These are phyloP conservation scores for Coemansia sp. DNA, from an alignment of 192 early-diverging fungal genomes.

Conservation along the genomic window DNA sequence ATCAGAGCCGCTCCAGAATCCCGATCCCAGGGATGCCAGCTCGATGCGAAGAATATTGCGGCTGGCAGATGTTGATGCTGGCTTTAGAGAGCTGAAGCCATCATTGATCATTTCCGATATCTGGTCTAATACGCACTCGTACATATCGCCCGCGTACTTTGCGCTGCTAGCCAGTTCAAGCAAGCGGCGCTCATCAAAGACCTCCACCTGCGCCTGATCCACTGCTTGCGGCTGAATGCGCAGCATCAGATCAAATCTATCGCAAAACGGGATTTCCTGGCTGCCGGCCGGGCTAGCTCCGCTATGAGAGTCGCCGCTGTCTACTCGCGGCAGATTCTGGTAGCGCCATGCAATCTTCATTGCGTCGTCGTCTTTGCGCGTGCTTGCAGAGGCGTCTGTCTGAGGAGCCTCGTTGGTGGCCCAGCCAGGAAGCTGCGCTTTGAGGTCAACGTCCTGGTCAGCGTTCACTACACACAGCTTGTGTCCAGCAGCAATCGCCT, in stretches of 20 bases:
- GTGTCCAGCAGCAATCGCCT: conserved; percentile 77
- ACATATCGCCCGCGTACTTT: conserved; percentile 24
- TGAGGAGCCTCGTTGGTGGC: conserved; percentile 9
- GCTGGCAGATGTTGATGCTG: conserved; percentile 29
- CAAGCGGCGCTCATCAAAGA: conserved; percentile 48
- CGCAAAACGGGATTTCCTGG: conserved; percentile 63
- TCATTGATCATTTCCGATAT: conserved; percentile 62
- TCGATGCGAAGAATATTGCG: conserved; percentile 75
- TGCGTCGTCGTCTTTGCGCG: conserved; percentile 49
- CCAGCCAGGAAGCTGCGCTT: conserved; percentile 54
- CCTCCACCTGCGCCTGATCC: conserved; percentile 54
- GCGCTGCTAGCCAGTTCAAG: conserved; percentile 4
- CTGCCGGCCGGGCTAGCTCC: conserved; percentile 1
- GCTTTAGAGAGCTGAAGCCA: conserved; percentile 61
- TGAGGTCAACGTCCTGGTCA: conserved; percentile 64
- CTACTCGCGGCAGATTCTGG: conserved; percentile 64
- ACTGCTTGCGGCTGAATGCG: conserved; percentile 61
- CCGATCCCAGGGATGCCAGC: conserved; percentile 78
- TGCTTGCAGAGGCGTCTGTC: conserved; percentile 4
- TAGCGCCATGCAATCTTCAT: conserved; percentile 97
- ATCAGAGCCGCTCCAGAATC: conserved; percentile 68
- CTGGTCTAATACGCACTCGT: conserved; percentile 40
- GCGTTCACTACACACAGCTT: conserved; percentile 64
- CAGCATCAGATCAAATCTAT: conserved; percentile 83
- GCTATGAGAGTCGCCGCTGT: not conserved